Percentiles rank a stretch among this genome's conserved stretches.
Conservation (phyloP, 2,329 filamentous ascomycete species). For the Xylaria sp. region DNA sequence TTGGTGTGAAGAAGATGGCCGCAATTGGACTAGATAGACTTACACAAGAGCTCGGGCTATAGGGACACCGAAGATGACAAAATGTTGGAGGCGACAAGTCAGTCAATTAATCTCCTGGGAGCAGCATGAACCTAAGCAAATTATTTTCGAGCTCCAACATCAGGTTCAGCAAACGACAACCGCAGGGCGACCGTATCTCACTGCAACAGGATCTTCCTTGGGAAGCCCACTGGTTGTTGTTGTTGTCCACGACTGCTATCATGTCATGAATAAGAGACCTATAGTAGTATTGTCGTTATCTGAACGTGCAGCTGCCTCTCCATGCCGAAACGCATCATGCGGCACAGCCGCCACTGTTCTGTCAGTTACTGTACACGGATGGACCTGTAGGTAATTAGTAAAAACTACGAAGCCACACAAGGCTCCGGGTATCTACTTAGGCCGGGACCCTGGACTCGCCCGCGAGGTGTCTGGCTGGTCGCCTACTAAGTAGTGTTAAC, state of each 20-base stretch:
- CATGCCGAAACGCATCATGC: slow-evolving; percentile 2
- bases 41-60: slow-evolving; percentile 16
- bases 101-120: slow-evolving; percentile 3
- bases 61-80: slow-evolving; percentile 19
- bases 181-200: slow-evolving; percentile 1
- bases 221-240: slow-evolving; percentile 7
- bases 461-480: slow-evolving; percentile 15
- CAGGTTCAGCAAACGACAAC: background rate
- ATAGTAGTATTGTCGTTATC: background rate
- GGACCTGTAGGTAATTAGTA: slow-evolving; percentile 12
- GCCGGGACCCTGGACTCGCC: background rate
- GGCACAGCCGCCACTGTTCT: slow-evolving; percentile 24
- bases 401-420: slow-evolving; percentile 5
- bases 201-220: background rate
- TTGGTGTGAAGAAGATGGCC: slow-evolving; percentile 19
- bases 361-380: background rate
- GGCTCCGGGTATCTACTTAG: slow-evolving; percentile 13
- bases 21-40: slow-evolving; percentile 27
- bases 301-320: slow-evolving; percentile 9
- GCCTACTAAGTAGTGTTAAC: slow-evolving; percentile 14
- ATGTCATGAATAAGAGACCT: slow-evolving; percentile 17
- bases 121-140: background rate
- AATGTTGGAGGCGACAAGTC: slow-evolving; percentile 22
- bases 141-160: background rate
- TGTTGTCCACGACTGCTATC: slow-evolving; percentile 10